Percentiles rank a stretch among this genome's conserved stretches.
Conservation (phyloP, 2,329 filamentous ascomycete genomes). For the Alternaria sp. region DNA sequence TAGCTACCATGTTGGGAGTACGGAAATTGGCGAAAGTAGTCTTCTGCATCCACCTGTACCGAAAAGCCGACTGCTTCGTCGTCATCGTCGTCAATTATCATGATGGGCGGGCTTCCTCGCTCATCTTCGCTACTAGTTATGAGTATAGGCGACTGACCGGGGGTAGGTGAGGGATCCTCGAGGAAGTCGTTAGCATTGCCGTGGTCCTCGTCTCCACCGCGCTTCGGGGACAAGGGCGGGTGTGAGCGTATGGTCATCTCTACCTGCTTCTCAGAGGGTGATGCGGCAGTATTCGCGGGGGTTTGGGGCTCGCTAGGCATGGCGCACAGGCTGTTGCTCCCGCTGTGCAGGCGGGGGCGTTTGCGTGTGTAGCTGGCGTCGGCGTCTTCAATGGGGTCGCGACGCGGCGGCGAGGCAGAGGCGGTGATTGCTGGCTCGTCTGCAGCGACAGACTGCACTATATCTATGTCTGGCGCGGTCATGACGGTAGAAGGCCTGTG, state of each 20-base stretch:
- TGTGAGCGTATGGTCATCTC: slow-evolving; percentile 53
- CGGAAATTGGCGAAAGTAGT: slow-evolving; percentile 45
- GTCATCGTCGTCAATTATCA: slow-evolving; percentile 50
- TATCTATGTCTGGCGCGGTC: slow-evolving; percentile 42
- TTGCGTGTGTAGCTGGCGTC: slow-evolving; percentile 57
- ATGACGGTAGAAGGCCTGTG: slow-evolving; percentile 37
- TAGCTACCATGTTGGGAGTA: slow-evolving; percentile 30
- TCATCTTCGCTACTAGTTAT: slow-evolving; percentile 27
- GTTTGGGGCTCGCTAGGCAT: slow-evolving; percentile 40
- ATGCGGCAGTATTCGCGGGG: slow-evolving; percentile 20
- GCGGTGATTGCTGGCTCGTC: slow-evolving; percentile 42
- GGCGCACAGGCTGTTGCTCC: slow-evolving; percentile 38
- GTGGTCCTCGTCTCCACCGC: slow-evolving; percentile 23
- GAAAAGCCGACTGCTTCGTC: slow-evolving; percentile 26
- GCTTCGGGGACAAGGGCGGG: slow-evolving; percentile 38
- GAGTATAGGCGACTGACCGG: slow-evolving; percentile 22
- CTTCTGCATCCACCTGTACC: slow-evolving; percentile 35
- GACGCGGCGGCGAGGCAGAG: slow-evolving; percentile 49
- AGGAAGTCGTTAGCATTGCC: slow-evolving; percentile 14
- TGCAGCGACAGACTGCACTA: slow-evolving; percentile 46
- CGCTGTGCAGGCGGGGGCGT: slow-evolving; percentile 55
- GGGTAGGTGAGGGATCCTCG: slow-evolving; percentile 16
- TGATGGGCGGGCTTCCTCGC: slow-evolving; percentile 44
- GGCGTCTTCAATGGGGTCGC: slow-evolving; percentile 56
- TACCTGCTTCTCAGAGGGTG: slow-evolving; percentile 36